These are phyloP conservation scores for Metrosideros polymorpha DNA, from an alignment of 441 rosid genomes.

Conservation along the genomic window DNA sequence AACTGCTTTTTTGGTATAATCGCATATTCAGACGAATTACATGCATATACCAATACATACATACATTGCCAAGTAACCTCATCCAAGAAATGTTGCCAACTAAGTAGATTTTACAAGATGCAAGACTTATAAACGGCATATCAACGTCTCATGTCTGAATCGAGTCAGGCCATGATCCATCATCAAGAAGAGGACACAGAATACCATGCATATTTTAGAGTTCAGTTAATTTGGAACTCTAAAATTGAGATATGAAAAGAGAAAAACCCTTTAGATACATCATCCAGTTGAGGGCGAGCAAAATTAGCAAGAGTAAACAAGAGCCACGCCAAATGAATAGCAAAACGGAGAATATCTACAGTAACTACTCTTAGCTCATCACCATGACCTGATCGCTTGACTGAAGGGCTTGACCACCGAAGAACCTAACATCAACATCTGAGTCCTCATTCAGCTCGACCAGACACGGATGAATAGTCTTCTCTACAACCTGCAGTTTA, in stretches of 20 bases:
- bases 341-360: background rate
- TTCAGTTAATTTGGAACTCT: background rate
- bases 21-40: background rate
- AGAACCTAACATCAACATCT: conserved; percentile 86
- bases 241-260: background rate
- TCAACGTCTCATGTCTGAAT: background rate
- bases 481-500: conserved; percentile 60
- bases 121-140: background rate
- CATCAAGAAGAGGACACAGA: too few relatives aligned
- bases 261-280: background rate
- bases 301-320: background rate
- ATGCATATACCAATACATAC: background rate
- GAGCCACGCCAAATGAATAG: background rate
- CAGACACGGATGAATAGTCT: conserved; percentile 62
- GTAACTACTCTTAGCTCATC: conserved; percentile 31
- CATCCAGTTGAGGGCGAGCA: background rate
- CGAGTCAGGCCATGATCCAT: background rate
- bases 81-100: background rate
- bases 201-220: too few relatives aligned
- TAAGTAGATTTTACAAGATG: background rate
- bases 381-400: conserved; percentile 69
- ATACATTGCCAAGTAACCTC: background rate
- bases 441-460: conserved; percentile 90
- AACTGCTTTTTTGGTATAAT: background rate
- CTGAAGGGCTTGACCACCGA: conserved; percentile 74